Percentiles rank a stretch among this genome's conserved stretches.
phyloP scores from a whole-genome alignment of 768 basidiomycete species.

The Nidula microcarpa region DNA sequence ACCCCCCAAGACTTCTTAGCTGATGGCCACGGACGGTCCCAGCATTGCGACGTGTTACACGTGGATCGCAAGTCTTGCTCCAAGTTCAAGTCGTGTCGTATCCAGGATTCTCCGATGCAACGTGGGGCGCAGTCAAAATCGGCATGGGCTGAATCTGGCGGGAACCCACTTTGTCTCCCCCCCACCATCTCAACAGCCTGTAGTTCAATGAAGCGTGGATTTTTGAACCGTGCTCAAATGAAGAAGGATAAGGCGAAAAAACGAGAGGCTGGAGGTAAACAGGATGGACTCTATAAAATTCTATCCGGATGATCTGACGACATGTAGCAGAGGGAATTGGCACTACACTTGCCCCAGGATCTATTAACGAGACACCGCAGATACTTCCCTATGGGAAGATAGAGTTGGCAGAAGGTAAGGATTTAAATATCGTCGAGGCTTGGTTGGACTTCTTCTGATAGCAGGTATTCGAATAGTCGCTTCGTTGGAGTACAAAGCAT shows the following conservation, averaged over 20 bases:
- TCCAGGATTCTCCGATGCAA: no score
- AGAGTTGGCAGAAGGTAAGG: background rate
- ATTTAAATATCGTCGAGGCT: background rate
- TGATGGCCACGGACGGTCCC: no score
- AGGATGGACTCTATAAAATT: background rate
- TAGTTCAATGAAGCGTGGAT: constrained; percentile 23
- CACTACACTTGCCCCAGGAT: background rate
- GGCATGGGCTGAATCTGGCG: no score
- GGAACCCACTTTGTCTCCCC: no score
- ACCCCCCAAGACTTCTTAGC: no score
- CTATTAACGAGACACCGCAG: background rate
- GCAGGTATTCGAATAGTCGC: no score
- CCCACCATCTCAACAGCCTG: background rate
- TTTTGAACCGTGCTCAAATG: constrained; percentile 14
- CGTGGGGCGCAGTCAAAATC: no score
- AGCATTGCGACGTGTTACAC: no score
- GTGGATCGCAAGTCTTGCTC: no score
- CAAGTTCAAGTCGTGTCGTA: no score
- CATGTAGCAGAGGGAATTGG: background rate
- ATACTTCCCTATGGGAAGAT: constrained; percentile 3
- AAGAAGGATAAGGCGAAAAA: constrained; percentile 3
- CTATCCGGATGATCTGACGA: background rate
- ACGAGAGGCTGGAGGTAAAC: no score
- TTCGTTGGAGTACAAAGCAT: no score
- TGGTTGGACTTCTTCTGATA: background rate